Conservation (phyloP, 177 flowering plant species). For the Vitis hybrid region DNA sequence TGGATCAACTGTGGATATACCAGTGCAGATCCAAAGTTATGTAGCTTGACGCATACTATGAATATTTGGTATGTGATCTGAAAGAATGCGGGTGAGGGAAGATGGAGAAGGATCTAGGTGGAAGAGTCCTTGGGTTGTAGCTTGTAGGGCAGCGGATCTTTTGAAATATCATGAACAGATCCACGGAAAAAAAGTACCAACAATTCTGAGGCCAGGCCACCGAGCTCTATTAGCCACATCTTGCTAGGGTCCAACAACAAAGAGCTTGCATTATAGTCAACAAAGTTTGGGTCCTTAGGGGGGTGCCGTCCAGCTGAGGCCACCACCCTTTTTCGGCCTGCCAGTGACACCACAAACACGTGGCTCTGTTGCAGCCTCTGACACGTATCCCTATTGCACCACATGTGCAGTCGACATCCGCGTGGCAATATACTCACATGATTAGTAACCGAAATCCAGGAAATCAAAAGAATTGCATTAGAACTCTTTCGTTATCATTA, state of each 20-base stretch:
- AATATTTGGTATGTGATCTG: too few species aligned
- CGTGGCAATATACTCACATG: too few species aligned
- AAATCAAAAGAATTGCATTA: too few species aligned
- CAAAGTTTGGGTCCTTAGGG: slow-evolving; percentile 8
- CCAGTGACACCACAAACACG: slow-evolving; percentile 12
- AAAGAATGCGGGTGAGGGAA: too few species aligned
- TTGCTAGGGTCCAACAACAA: slow-evolving; percentile 8
- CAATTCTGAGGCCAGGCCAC: neutral
- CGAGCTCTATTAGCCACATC: slow-evolving; percentile 12
- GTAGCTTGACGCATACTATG: too few species aligned
- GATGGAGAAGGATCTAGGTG: too few species aligned
- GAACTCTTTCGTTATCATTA: too few species aligned
- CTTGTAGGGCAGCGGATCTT: slow-evolving; percentile 1
- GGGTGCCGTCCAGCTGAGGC: slow-evolving; percentile 29
- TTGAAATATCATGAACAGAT: neutral
- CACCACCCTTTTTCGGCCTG: slow-evolving; percentile 1
- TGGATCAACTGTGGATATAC: too few species aligned
- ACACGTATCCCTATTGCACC: slow-evolving; percentile 4
- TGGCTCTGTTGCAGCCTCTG: slow-evolving; percentile 18
- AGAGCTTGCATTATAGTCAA: slow-evolving; percentile 15
- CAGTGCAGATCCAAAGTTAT: too few species aligned
- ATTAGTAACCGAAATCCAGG: too few species aligned
- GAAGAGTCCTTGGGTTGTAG: too few species aligned
- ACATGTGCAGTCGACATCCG: too few species aligned
- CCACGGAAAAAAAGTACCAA: slow-evolving; percentile 2